These are phyloP conservation scores for Curvularia sp. DNA, from an alignment of 2,329 filamentous ascomycete species.

Conservation along the genomic window DNA sequence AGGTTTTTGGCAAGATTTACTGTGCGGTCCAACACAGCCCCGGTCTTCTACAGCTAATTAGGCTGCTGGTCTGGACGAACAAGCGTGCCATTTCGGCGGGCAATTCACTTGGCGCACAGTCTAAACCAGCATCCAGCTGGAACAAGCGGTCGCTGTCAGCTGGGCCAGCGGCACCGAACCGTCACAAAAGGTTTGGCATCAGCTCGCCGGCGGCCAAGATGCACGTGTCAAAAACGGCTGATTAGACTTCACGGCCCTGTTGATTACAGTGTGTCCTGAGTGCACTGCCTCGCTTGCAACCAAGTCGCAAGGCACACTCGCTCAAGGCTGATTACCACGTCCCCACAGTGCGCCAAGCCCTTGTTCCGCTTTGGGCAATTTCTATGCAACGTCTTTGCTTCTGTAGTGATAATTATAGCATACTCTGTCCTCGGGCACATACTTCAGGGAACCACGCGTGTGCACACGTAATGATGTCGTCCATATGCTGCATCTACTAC, in stretches of 20 bases:
- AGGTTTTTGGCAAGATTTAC: background rate
- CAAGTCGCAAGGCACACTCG: conserved; percentile 32
- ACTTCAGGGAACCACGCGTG: conserved; percentile 5
- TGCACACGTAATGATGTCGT: conserved; percentile 6
- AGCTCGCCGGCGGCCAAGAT: conserved; percentile 13
- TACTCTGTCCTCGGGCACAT: conserved; percentile 5
- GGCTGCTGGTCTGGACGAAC: conserved; percentile 5
- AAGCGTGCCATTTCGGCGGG: conserved; percentile 10
- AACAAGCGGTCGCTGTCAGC: conserved; percentile 10
- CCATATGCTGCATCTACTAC: conserved; percentile 7
- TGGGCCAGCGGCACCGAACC: conserved; percentile 14
- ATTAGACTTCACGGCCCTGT: conserved; percentile 11
- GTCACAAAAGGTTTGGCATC: conserved; percentile 24
- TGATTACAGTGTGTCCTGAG: conserved; percentile 1
- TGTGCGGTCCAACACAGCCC: conserved; percentile 17
- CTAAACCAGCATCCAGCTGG: conserved; percentile 16
- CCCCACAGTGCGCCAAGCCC: conserved; percentile 12
- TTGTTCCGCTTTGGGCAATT: conserved; percentile 15
- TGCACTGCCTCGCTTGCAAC: conserved; percentile 33
- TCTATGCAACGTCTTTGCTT: conserved; percentile 20
- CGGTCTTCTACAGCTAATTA: conserved; percentile 21
- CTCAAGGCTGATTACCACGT: conserved; percentile 36
- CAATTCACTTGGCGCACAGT: conserved; percentile 10
- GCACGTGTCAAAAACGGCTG: conserved; percentile 6
- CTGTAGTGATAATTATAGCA: conserved; percentile 20